phyloP scores from a whole-genome alignment of 345 rosid genomes.

The Ailanthus altissimus region DNA sequence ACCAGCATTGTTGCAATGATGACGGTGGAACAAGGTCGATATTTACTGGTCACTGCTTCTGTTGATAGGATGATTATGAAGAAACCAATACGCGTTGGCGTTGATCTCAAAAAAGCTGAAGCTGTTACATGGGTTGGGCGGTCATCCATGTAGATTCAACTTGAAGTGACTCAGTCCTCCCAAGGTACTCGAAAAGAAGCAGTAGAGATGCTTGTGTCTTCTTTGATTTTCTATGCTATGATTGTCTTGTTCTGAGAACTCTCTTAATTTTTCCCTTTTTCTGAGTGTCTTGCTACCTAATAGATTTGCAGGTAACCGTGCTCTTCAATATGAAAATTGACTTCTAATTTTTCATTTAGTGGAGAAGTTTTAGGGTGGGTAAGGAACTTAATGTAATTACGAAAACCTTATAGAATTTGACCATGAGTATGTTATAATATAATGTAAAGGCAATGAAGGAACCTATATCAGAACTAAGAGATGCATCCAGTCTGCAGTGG shows the following conservation, averaged over 20 bases:
- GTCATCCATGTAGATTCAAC: constrained; percentile 84
- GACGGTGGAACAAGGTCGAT: too few species aligned
- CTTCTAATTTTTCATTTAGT: neutral
- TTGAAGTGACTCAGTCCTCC: constrained; percentile 64
- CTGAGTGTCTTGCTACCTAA: neutral
- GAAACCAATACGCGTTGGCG: constrained; percentile 60
- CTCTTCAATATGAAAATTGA: neutral
- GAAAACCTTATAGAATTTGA: neutral
- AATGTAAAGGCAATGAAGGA: neutral
- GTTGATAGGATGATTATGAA: constrained; percentile 77
- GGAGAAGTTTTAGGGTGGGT: neutral
- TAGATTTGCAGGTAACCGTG: neutral
- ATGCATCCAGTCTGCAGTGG: neutral
- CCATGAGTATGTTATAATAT: neutral
- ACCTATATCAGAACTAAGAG: neutral
- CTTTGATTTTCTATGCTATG: neutral
- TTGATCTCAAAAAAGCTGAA: constrained; percentile 58
- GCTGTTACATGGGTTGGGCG: constrained; percentile 93
- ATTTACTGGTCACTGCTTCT: constrained; percentile 84
- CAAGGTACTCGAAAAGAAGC: constrained; percentile 42
- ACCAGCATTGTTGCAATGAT: too few species aligned
- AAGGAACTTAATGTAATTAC: neutral
- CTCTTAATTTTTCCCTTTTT: neutral
- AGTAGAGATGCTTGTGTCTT: neutral
- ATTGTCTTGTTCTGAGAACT: neutral